These are phyloP conservation scores for Calonectria crousiana DNA, from an alignment of 2,329 filamentous ascomycete genomes.

Conservation along the genomic window DNA sequence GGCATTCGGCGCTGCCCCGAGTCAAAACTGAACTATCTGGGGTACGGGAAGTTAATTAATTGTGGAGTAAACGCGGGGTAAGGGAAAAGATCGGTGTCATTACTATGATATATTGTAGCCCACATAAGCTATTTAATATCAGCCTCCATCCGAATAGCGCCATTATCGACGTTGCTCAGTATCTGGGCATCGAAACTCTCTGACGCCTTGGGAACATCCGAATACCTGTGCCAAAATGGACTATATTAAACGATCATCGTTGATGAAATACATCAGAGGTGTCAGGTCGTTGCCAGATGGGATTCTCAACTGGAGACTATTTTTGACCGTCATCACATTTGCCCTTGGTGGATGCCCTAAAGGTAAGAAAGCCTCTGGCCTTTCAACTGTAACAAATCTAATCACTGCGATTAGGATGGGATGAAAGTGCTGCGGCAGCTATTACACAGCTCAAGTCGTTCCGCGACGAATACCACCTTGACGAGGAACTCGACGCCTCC, in stretches of 20 bases:
- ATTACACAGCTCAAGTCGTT: slow-evolving; percentile 11
- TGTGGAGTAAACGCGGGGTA: slow-evolving; percentile 16
- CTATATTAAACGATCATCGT: slow-evolving; percentile 2
- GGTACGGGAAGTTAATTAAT: not conserved
- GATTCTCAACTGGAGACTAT: slow-evolving; percentile 13
- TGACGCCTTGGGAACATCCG: not conserved
- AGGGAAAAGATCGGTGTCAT: not conserved
- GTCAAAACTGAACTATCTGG: not conserved
- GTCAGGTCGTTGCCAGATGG: not conserved
- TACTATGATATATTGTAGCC: too few relatives aligned
- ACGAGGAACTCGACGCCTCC: not conserved
- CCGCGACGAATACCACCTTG: slow-evolving; percentile 5
- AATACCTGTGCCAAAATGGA: not conserved
- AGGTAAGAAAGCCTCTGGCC: not conserved
- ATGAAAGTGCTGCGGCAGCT: slow-evolving; percentile 9
- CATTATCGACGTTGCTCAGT: too few relatives aligned
- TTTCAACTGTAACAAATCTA: not conserved
- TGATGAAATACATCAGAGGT: slow-evolving; percentile 13
- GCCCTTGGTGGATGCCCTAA: slow-evolving; percentile 7
- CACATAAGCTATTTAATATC: not conserved
- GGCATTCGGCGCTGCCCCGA: not conserved
- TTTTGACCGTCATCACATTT: not conserved
- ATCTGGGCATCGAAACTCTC: not conserved
- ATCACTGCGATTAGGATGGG: not conserved
- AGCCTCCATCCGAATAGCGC: not conserved